These are phyloP conservation scores for Ilyonectria sp. DNA, from an alignment of 2,329 filamentous ascomycete genomes.

Conservation along the genomic window DNA sequence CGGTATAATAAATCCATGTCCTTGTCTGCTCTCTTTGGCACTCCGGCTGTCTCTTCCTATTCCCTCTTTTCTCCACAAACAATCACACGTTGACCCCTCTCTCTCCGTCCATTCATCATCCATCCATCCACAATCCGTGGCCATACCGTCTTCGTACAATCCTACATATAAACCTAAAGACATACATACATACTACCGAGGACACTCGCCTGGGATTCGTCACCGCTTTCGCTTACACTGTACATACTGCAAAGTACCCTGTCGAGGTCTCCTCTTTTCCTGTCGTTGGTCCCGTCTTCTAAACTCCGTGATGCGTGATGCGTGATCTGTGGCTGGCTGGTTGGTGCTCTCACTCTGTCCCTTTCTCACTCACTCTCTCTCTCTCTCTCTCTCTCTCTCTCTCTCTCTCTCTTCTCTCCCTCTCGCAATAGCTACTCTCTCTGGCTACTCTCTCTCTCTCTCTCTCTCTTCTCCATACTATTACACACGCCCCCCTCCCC, in stretches of 20 bases:
- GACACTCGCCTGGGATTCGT: constrained; percentile 7
- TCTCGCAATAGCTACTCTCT: background rate
- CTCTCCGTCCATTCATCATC: background rate
- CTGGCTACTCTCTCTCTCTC: background rate
- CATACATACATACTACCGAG: constrained; percentile 2
- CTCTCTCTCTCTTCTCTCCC: background rate
- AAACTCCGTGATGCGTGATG: background rate
- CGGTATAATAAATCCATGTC: constrained; percentile 14
- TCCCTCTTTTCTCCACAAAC: constrained; percentile 20
- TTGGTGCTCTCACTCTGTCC: background rate
- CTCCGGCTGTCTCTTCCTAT: background rate
- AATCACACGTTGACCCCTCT: constrained; percentile 22
- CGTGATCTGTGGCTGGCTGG: background rate
- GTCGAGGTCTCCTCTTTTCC: background rate
- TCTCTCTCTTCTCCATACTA: background rate
- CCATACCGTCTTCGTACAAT: constrained; percentile 26
- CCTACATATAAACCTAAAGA: constrained; percentile 22
- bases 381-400: background rate
- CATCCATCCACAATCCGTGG: background rate
- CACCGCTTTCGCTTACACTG: constrained; percentile 8
- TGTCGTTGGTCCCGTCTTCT: background rate
- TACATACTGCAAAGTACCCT: constrained; percentile 7
- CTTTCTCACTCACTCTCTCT: constrained; percentile 1
- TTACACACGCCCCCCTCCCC: background rate
- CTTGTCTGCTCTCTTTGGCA: background rate